Evolutionary conservation across 73 alveolate genomes (phyloP).

Genomic region (Symbiodinium natans): DNA sequence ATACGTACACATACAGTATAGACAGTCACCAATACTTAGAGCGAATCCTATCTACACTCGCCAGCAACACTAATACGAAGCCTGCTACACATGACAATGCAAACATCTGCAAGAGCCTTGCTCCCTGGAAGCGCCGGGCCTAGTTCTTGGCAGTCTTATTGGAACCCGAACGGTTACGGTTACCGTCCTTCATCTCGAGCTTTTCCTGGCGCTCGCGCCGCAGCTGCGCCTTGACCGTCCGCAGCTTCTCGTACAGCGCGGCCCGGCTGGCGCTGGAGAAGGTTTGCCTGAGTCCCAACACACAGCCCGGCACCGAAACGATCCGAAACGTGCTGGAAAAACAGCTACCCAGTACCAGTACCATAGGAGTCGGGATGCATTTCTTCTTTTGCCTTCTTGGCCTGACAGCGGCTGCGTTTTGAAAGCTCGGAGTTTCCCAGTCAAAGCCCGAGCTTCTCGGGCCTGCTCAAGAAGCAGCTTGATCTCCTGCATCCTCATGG

Average conservation of each 20-base stretch:
- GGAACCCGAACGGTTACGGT: too few relatives aligned
- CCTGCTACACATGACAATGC: too few relatives aligned
- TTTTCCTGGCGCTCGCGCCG: conserved; percentile 87
- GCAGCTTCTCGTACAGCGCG: conserved; percentile 85
- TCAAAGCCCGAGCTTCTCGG: background rate
- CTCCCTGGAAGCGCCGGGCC: too few relatives aligned
- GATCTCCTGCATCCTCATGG: conserved; percentile 89
- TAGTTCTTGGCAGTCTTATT: too few relatives aligned
- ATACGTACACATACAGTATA: too few relatives aligned
- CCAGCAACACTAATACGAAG: too few relatives aligned
- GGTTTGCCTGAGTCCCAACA: conserved; percentile 20
- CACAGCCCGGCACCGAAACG: background rate
- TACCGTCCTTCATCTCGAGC: conserved; percentile 82
- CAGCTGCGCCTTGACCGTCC: conserved; percentile 76
- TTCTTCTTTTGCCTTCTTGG: conserved; percentile 70
- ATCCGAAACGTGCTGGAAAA: background rate
- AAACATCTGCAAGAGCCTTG: too few relatives aligned
- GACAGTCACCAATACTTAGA: too few relatives aligned
- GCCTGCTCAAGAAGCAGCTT: conserved; percentile 82
- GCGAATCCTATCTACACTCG: too few relatives aligned
- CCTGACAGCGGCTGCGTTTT: too few relatives aligned
- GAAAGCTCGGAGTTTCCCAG: background rate
- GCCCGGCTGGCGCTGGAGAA: conserved; percentile 91
- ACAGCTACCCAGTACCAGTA: background rate
- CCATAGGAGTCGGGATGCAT: background rate